These are phyloP conservation scores for Trichosporon ovoides DNA, from an alignment of 1,284 basidiomycete species.

Conservation along the genomic window DNA sequence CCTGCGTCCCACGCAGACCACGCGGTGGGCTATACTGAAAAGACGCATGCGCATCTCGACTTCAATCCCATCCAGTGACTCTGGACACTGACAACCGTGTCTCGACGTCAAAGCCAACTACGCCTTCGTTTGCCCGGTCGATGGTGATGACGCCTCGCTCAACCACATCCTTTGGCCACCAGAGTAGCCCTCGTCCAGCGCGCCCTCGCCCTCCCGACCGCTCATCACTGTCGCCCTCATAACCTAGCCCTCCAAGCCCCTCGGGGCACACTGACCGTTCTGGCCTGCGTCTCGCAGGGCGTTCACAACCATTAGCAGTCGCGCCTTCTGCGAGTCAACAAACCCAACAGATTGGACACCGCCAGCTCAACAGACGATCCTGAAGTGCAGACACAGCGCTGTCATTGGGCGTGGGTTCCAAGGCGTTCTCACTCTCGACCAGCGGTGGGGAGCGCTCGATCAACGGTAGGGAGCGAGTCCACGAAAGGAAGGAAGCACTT, in stretches of 20 bases:
- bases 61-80: neutral
- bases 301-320: neutral
- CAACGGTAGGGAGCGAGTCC: neutral
- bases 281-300: neutral
- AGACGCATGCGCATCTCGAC: neutral
- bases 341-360: too few relatives aligned
- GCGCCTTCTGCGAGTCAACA: neutral
- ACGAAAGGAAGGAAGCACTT: neutral
- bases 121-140: neutral
- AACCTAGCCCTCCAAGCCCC: neutral
- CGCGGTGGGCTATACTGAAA: neutral
- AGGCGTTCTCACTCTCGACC: too few relatives aligned
- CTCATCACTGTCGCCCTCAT: neutral
- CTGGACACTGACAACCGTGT: neutral
- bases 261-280: neutral
- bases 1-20: neutral
- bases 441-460: neutral
- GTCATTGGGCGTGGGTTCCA: too few relatives aligned
- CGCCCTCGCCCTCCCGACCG: constrained; percentile 5
- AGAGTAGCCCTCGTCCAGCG: constrained; percentile 5
- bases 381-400: too few relatives aligned
- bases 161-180: constrained; percentile 1
- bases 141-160: constrained; percentile 5
- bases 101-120: constrained; percentile 1
- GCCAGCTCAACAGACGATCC: too few relatives aligned